These are phyloP conservation scores for Calonectria honghensis DNA, from an alignment of 2,329 filamentous ascomycete genomes.

Conservation along the genomic window DNA sequence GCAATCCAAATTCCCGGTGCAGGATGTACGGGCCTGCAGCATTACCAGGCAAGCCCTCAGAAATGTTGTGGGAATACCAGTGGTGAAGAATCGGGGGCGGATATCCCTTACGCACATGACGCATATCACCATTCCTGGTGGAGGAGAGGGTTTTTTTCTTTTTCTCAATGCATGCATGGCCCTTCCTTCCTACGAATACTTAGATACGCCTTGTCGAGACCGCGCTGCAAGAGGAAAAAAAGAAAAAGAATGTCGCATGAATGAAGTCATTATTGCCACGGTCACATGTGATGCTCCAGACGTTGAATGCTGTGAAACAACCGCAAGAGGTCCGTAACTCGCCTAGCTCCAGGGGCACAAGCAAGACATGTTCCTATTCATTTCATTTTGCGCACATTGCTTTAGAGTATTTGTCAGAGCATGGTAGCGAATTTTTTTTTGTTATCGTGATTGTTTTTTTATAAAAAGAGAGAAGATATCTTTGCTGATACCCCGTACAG, in stretches of 20 bases:
- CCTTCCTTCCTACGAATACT: slow-evolving; percentile 47
- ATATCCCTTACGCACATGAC: slow-evolving; percentile 42
- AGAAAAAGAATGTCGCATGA: slow-evolving; percentile 50
- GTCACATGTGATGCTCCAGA: background rate
- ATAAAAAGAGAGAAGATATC: background rate
- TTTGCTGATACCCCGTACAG: background rate
- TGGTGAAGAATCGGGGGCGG: slow-evolving; percentile 37
- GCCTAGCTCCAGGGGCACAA: background rate
- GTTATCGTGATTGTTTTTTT: background rate
- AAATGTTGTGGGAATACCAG: slow-evolving; percentile 40
- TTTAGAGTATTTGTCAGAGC: background rate
- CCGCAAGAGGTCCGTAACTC: background rate
- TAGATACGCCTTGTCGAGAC: slow-evolving; percentile 57
- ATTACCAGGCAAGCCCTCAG: slow-evolving; percentile 47
- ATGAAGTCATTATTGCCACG: slow-evolving; percentile 22
- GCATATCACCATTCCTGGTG: slow-evolving; percentile 37
- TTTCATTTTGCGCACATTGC: background rate
- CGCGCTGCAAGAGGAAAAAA: slow-evolving; percentile 51
- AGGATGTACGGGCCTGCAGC: slow-evolving; percentile 50
- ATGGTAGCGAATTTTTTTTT: background rate
- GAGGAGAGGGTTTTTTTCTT: slow-evolving; percentile 42
- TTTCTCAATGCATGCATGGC: slow-evolving; percentile 42
- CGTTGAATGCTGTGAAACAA: slow-evolving; percentile 20
- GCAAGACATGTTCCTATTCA: background rate
- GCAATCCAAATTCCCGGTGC: slow-evolving; percentile 44